These are phyloP conservation scores for Diaporthe ilicicola DNA, from an alignment of 2,329 filamentous ascomycete species.

Conservation along the genomic window DNA sequence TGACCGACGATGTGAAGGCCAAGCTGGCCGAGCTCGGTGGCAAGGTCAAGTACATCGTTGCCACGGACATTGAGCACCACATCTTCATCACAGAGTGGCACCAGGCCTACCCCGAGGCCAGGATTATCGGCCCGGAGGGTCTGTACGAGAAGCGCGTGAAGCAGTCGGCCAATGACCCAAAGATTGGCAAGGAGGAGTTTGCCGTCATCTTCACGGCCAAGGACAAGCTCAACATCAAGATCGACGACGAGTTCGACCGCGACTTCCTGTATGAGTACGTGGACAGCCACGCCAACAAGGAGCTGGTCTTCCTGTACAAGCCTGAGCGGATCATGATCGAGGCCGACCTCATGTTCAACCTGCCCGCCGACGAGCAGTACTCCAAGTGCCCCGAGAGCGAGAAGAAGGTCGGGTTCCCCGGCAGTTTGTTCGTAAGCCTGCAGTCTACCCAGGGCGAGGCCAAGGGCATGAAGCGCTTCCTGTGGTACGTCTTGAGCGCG, in stretches of 20 bases:
- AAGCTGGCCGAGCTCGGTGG: constrained; percentile 72
- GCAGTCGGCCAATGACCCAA: constrained; percentile 61
- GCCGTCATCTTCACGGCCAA: constrained; percentile 71
- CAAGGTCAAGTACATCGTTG: constrained; percentile 83
- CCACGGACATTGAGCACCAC: constrained; percentile 92
- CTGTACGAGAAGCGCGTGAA: constrained; percentile 82
- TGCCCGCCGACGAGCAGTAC: constrained; percentile 89
- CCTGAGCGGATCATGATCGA: constrained; percentile 83
- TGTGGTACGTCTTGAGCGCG: constrained; percentile 76
- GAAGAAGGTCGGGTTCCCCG: constrained; percentile 47
- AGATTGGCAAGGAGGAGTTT: constrained; percentile 66
- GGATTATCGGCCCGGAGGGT: constrained; percentile 83
- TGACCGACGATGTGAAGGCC: constrained; percentile 77
- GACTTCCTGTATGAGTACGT: constrained; percentile 92
- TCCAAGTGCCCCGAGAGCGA: constrained; percentile 61
- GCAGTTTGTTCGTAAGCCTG: constrained; percentile 58
- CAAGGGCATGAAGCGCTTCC: constrained; percentile 80
- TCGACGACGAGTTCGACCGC: constrained; percentile 81
- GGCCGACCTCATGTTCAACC: constrained; percentile 91
- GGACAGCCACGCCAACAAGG: constrained; percentile 80
- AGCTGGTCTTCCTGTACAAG: constrained; percentile 87
- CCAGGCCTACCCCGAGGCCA: constrained; percentile 77
- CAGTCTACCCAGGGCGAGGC: constrained; percentile 71
- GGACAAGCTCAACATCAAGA: constrained; percentile 57
- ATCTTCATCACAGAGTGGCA: constrained; percentile 91